Evolutionary conservation across 371 early-diverging fungal species (phyloP).

Genomic region (Rhizopus sp.): DNA sequence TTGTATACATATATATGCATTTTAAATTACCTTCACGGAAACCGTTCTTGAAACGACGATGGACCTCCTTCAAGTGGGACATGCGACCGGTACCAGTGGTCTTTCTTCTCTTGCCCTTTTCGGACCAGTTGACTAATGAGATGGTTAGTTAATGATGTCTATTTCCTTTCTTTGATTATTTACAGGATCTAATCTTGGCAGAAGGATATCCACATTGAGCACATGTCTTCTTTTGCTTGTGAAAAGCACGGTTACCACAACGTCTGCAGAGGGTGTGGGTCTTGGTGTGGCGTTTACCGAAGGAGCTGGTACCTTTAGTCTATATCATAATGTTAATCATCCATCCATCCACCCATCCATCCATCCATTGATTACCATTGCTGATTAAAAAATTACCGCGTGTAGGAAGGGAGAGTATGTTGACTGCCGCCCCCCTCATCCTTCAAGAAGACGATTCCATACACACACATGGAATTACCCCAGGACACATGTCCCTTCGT

Average conservation of each 20-base stretch:
- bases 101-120: constrained; percentile 94
- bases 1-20: background rate
- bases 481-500: no score
- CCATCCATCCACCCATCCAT: background rate
- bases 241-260: constrained; percentile 97
- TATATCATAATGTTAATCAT: constrained; percentile 3
- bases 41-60: constrained; percentile 92
- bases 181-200: constrained; percentile 94
- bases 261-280: constrained; percentile 98
- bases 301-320: constrained; percentile 28
- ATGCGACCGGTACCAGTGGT: constrained; percentile 98
- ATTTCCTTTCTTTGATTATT: constrained; percentile 30
- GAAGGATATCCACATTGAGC: constrained; percentile 98
- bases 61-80: constrained; percentile 89
- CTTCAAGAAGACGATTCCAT: background rate
- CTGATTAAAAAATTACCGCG: background rate
- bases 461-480: background rate
- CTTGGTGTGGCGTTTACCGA: constrained; percentile 83
- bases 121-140: constrained; percentile 80
- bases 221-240: constrained; percentile 99
- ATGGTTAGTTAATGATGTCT: background rate
- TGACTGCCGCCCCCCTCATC: background rate
- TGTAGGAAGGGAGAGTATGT: background rate
- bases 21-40: constrained; percentile 70
- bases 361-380: background rate